These are phyloP conservation scores for Fraxinus excelsior DNA, from an alignment of 257 asterid genomes.

Conservation along the genomic window DNA sequence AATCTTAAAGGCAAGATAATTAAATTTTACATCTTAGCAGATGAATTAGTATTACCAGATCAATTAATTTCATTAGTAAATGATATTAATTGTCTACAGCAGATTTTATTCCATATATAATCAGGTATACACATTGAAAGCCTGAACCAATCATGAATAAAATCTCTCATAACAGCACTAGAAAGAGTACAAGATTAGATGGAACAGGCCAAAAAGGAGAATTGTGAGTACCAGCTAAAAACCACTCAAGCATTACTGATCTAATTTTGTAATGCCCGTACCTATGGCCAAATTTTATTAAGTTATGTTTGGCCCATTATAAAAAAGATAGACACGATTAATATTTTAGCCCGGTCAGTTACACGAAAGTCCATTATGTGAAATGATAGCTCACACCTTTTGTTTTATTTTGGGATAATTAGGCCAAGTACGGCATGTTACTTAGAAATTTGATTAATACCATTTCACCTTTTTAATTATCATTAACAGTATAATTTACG, in stretches of 20 bases:
- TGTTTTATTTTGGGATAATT: too few relatives aligned
- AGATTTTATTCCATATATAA: background rate
- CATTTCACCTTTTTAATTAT: too few relatives aligned
- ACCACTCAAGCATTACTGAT: background rate
- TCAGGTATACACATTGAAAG: background rate
- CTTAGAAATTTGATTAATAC: too few relatives aligned
- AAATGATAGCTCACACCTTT: too few relatives aligned
- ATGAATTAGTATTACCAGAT: background rate
- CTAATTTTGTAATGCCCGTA: background rate
- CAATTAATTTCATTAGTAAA: background rate
- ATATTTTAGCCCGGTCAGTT: too few relatives aligned
- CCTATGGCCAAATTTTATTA: too few relatives aligned
- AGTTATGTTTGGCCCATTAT: too few relatives aligned
- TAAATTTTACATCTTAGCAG: background rate
- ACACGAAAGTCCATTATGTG: too few relatives aligned
- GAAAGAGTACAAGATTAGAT: background rate
- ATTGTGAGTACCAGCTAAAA: background rate
- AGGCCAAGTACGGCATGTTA: too few relatives aligned
- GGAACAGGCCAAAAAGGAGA: background rate
- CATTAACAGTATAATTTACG: too few relatives aligned
- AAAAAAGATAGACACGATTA: too few relatives aligned
- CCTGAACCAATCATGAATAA: background rate
- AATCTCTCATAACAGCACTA: background rate
- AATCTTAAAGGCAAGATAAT: background rate
- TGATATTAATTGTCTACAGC: background rate